These are phyloP conservation scores for Mesembryanthemum crystallinum DNA, from an alignment of 148 eudicot genomes.

Conservation along the genomic window DNA sequence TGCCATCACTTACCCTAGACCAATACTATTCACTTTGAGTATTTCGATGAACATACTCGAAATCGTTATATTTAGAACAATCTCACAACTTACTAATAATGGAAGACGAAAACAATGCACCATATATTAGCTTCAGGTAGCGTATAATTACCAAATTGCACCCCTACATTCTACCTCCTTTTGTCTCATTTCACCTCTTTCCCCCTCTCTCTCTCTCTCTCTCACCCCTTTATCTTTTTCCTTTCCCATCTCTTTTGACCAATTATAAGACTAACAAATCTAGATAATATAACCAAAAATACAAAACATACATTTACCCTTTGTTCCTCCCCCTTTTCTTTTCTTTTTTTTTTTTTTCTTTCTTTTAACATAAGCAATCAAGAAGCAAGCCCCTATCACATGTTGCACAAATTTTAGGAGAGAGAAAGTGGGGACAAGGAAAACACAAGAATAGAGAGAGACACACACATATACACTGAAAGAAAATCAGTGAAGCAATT, in stretches of 20 bases:
- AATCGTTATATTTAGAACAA: too few species aligned
- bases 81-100: too few species aligned
- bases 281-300: neutral
- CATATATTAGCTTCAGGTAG: too few species aligned
- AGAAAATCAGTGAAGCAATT: slow-evolving; percentile 28
- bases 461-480: neutral
- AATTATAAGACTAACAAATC: neutral
- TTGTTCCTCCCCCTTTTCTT: neutral
- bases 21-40: too few species aligned
- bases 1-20: too few species aligned
- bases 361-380: neutral
- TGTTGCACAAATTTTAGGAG: slow-evolving; percentile 24
- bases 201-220: neutral
- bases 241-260: neutral
- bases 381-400: slow-evolving; percentile 32
- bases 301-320: neutral
- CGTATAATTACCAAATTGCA: too few species aligned
- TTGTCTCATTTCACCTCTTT: neutral
- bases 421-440: slow-evolving; percentile 16
- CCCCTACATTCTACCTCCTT: neutral
- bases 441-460: neutral
- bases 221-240: neutral
- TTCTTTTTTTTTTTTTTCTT: neutral
- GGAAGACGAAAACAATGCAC: too few species aligned
- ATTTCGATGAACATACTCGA: too few species aligned